Conservation (phyloP, 768 basidiomycete species). For the Mycena pura region DNA sequence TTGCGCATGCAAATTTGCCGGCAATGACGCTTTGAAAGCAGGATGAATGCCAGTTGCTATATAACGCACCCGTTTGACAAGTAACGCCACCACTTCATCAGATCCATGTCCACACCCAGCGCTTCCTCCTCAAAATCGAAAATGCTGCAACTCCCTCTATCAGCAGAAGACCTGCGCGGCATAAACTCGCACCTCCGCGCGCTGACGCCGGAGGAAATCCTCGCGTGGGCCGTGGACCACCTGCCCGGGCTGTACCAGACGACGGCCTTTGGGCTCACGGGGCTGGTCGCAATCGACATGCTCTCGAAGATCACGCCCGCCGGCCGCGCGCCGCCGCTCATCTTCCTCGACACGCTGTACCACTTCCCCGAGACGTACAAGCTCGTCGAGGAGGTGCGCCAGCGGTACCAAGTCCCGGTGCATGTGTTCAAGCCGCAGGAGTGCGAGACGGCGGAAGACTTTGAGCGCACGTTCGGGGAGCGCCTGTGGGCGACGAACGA, state of each 20-base stretch:
- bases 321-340: slow-evolving; percentile 83
- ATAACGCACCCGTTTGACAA: background rate
- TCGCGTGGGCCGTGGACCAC: slow-evolving; percentile 83
- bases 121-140: slow-evolving; percentile 44
- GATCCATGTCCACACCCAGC: slow-evolving; percentile 26
- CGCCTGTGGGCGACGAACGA: slow-evolving; percentile 90
- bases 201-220: slow-evolving; percentile 82
- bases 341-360: slow-evolving; percentile 96
- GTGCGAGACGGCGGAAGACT: slow-evolving; percentile 71
- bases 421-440: slow-evolving; percentile 82
- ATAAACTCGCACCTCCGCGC: slow-evolving; percentile 79
- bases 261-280: slow-evolving; percentile 96
- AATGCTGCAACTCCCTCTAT: slow-evolving; percentile 61
- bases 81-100: background rate
- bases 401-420: slow-evolving; percentile 74
- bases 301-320: slow-evolving; percentile 76
- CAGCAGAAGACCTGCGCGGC: slow-evolving; percentile 59
- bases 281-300: slow-evolving; percentile 94
- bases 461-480: slow-evolving; percentile 81
- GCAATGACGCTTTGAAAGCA: background rate
- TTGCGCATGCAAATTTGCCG: background rate
- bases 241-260: slow-evolving; percentile 89
- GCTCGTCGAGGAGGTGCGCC: slow-evolving; percentile 82
- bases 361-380: slow-evolving; percentile 95
- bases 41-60: background rate